Conservation (phyloP, 2,329 filamentous ascomycete genomes). For the Achaetomium macrosporum region DNA sequence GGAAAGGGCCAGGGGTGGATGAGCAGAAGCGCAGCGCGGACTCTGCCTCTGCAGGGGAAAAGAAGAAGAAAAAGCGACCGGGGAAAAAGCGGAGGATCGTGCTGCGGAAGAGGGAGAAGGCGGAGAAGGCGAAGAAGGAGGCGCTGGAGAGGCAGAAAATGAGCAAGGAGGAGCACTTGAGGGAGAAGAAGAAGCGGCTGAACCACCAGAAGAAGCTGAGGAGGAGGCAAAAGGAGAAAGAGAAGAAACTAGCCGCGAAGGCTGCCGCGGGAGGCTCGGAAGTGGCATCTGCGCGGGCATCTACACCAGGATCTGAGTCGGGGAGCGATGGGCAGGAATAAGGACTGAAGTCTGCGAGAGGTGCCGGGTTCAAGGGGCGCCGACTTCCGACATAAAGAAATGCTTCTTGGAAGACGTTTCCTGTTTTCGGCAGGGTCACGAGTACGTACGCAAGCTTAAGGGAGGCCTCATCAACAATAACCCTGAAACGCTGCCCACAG, state of each 20-base stretch:
- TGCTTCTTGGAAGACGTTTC: too few species aligned
- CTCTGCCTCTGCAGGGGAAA: not conserved
- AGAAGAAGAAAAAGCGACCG: constrained; percentile 38
- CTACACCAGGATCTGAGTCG: constrained; percentile 3
- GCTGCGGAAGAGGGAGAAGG: constrained; percentile 41
- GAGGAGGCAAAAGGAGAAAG: constrained; percentile 51
- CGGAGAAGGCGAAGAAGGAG: constrained; percentile 32
- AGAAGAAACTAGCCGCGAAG: constrained; percentile 38
- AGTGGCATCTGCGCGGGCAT: not conserved
- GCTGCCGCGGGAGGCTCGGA: constrained; percentile 6
- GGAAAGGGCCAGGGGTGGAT: constrained; percentile 15
- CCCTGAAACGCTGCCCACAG: too few species aligned
- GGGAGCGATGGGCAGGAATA: constrained; percentile 3
- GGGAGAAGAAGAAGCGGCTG: constrained; percentile 57
- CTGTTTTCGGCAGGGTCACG: too few species aligned
- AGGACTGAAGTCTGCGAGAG: too few species aligned
- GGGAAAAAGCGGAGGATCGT: constrained; percentile 56
- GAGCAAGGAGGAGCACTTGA: constrained; percentile 51
- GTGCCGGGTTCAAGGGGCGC: too few species aligned
- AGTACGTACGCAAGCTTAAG: too few species aligned
- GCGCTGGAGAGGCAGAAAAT: constrained; percentile 34
- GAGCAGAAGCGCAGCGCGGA: too few species aligned
- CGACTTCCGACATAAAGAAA: too few species aligned
- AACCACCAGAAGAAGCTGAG: constrained; percentile 57
- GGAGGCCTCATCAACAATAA: too few species aligned